Conservation (phyloP, 208 protist species). For the Porcisia deanei region DNA sequence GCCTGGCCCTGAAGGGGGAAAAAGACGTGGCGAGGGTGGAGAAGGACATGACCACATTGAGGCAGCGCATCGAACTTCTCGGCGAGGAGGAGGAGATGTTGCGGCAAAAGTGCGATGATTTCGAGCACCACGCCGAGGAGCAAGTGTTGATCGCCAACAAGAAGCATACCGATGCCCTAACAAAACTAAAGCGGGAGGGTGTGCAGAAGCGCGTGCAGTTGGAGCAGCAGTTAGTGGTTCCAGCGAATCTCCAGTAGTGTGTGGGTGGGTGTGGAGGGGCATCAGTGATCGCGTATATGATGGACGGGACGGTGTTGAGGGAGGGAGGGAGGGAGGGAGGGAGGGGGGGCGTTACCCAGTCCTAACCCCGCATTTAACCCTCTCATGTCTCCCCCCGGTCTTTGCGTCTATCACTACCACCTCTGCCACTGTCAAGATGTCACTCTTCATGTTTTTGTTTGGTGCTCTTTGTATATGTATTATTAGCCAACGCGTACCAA, state of each 20-base stretch:
- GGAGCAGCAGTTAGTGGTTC: constrained; percentile 72
- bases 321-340: neutral
- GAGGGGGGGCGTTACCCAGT: neutral
- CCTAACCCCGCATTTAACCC: too few species aligned
- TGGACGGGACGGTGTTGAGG: neutral
- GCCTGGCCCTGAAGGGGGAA: constrained; percentile 85
- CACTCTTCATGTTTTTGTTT: neutral
- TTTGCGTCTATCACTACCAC: neutral
- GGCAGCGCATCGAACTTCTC: constrained; percentile 46
- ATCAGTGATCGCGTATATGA: neutral
- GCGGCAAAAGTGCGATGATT: constrained; percentile 61
- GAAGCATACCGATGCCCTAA: constrained; percentile 71
- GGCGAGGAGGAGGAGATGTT: constrained; percentile 66
- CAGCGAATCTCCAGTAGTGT: constrained; percentile 30
- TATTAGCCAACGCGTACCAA: too few species aligned
- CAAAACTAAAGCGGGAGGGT: constrained; percentile 79
- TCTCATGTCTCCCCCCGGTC: too few species aligned
- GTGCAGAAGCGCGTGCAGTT: constrained; percentile 76
- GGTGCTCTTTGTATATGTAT: neutral
- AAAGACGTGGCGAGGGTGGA: constrained; percentile 73
- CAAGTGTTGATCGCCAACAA: constrained; percentile 81
- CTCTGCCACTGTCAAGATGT: neutral
- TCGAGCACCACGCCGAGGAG: constrained; percentile 71
- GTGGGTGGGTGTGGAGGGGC: too few species aligned
- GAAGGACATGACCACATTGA: constrained; percentile 56